These are phyloP conservation scores for Condylostoma magnum DNA, from an alignment of 169 alveolate genomes.

Conservation along the genomic window DNA sequence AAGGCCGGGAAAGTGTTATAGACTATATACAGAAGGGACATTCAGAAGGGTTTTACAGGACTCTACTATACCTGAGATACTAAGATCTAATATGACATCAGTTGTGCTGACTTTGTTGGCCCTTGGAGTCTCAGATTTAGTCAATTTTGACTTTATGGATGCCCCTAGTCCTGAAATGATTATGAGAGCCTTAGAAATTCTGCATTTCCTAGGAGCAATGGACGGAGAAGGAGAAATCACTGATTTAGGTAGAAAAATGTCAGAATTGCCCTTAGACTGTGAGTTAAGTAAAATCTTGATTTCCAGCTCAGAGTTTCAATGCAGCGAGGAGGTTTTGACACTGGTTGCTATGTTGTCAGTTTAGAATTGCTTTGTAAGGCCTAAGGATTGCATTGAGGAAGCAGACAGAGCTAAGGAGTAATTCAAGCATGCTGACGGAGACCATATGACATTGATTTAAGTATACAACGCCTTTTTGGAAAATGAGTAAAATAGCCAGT, in stretches of 20 bases:
- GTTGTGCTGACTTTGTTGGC: conserved; percentile 95
- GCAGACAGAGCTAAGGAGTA: conserved; percentile 93
- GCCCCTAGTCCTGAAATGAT: conserved; percentile 99
- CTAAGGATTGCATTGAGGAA: conserved; percentile 85
- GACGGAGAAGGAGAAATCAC: conserved; percentile 99
- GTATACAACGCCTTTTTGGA: conserved; percentile 80
- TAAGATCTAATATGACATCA: conserved; percentile 94
- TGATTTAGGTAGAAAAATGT: conserved; percentile 93
- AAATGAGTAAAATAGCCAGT: conserved; percentile 74
- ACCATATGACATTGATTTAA: conserved; percentile 95
- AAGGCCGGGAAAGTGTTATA: conserved; percentile 97
- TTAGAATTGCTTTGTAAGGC: conserved; percentile 91
- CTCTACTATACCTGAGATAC: conserved; percentile 97
- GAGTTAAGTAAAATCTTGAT: conserved; percentile 93
- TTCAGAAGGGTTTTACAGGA: conserved; percentile 92
- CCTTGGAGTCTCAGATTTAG: conserved; percentile 96
- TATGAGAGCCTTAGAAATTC: conserved; percentile 95
- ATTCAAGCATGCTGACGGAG: conserved; percentile 96
- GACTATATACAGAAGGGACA: conserved; percentile 96
- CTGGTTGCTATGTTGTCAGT: conserved; percentile 93
- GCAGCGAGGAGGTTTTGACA: conserved; percentile 88
- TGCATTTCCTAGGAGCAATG: conserved; percentile 95
- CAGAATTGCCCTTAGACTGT: conserved; percentile 99
- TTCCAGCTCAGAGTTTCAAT: conserved; percentile 77
- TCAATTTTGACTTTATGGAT: conserved; percentile 98